Evolutionary conservation across 2,329 filamentous ascomycete genomes (phyloP), one percentile per base, ranked within the genome.

Genomic region (Graphiopsis chlorocephala): DNA sequence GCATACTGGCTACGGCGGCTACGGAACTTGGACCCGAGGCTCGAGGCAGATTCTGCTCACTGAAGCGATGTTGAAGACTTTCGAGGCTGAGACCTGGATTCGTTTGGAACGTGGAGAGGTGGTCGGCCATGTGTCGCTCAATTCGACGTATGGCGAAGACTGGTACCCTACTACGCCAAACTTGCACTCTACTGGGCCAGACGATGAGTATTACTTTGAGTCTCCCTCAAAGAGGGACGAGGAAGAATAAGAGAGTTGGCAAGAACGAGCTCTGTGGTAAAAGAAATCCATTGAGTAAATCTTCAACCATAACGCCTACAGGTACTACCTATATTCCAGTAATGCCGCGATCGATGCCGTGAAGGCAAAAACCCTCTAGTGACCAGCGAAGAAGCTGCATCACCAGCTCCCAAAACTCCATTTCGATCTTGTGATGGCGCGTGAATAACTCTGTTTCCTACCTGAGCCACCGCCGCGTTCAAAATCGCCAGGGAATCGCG

Each of bases 21-120:
- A 77, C 53, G 75, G 74, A 1, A 69, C 63, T 11, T 76, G 74
- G 74, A 72, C 67, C 3, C 59, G 74, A 61, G 73, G 74, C 1
- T 69, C 69, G 1, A 63, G 74, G 17, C 72, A 76, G 64, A 63
- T 77, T 10, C 42, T 72, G 4, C 45, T 76, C 5, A 69, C 67
- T 2, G 71, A 73, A 55, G 64, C 55, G 1, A 67, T 63, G 61
- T 50, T 74, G 12, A 28, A 67, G 59, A 58, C 67, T 33, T 23
- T 62, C 28, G 67, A 67, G 29, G 64, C 73, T 4, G 71, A 75
- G 33, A 76, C 73, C 1, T 76, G 74, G 74, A 72, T 74, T 25
- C 68, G 75, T 6, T 67, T 75, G 15, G 75, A 77, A 56, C 70
- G 69, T 35, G 72, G 70, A 17, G 67, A 70, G 17, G 66, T 74